Base-by-base conservation (phyloP, 768 basidiomycete genomes). In the Trametes cinnabarina region DNA sequence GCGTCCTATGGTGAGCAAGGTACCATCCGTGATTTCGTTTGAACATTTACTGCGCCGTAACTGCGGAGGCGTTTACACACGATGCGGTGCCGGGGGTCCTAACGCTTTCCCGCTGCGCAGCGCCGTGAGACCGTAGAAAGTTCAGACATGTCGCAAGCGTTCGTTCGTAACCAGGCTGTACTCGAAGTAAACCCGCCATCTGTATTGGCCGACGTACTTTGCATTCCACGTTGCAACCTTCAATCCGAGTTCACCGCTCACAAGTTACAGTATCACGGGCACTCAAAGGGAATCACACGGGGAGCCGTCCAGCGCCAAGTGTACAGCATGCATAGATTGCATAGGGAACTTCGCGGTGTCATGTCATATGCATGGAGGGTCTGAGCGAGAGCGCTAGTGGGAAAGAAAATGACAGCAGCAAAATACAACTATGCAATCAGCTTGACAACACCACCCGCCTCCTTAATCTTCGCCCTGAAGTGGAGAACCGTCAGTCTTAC, bases 381-480 rank as follows among this genome's bases (percentile, higher is more conserved):
- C 39, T 57, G 58, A 53, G 62, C 32, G 60, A 49, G 52, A 60
- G 55, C 59, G 46, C 56, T 57, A 61, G 25, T 63, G 57, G 47
- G 51, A 50, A 47, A 35, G 67, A 62, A 32, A 66, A 51, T 19
- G 60, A 65, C 47, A 60, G 60, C 54, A 65, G 62, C 48, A 63
- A 72, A 68, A 65, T 51, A 67, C 63, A 58, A 63, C 77, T 83
- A 98, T 74, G 96, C 96, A 69, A 94, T 78, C 68, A 98, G 82
- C 76, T 86, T 85, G 66, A 99, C 93, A 69, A 96, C 94, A 70
- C 94, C 94, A 58, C 94, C 94, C 60, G 90, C 92, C 77, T 87
- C 93, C 78, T 92, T 93, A 80, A 94, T 94, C 77, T 93, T 93
- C 32, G 68, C 70, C 73, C 82, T 83, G 66, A 44, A 63, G n/a